These are phyloP conservation scores for Mucor piriformis DNA, from an alignment of 371 early-diverging fungal genomes.

Conservation along the genomic window DNA sequence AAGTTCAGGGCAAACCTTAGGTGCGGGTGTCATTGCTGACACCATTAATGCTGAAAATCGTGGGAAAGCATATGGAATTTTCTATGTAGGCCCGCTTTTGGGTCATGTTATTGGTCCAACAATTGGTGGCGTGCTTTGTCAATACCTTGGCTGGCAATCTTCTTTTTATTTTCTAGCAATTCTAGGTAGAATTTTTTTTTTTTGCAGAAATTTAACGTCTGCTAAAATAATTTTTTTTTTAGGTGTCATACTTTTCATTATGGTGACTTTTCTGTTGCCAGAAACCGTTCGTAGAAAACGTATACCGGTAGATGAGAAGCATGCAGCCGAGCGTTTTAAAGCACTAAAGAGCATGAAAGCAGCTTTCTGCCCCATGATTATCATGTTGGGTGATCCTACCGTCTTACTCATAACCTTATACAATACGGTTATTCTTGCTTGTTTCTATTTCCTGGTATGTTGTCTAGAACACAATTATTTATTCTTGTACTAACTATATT, in stretches of 20 bases:
- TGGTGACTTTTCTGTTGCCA: slow-evolving; percentile 30
- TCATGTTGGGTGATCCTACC: slow-evolving; percentile 29
- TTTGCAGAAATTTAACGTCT: not conserved
- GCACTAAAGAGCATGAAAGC: slow-evolving; percentile 2
- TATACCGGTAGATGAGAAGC: not conserved
- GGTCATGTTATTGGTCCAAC: slow-evolving; percentile 64
- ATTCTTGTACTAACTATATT: not conserved
- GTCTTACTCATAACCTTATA: slow-evolving; percentile 30
- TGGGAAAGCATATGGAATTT: slow-evolving; percentile 37
- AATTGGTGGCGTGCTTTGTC: slow-evolving; percentile 53
- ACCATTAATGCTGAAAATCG: slow-evolving; percentile 22
- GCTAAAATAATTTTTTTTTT: not conserved
- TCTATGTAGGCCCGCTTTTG: slow-evolving; percentile 37
- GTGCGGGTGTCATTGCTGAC: slow-evolving; percentile 42
- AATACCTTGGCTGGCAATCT: slow-evolving; percentile 66
- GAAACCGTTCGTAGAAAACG: slow-evolving; percentile 27
- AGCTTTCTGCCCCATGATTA: slow-evolving; percentile 25
- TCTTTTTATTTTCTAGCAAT: slow-evolving; percentile 65
- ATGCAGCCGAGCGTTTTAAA: not conserved
- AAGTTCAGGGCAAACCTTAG: slow-evolving; percentile 62
- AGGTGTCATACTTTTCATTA: slow-evolving; percentile 9
- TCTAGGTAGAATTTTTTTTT: slow-evolving; percentile 20
- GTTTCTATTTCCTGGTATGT: slow-evolving; percentile 32
- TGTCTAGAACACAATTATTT: not conserved
- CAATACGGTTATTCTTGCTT: slow-evolving; percentile 34